These are phyloP conservation scores for Isabelozyma pseudorhagii DNA, from an alignment of 805 yeast genomes.

Conservation along the genomic window DNA sequence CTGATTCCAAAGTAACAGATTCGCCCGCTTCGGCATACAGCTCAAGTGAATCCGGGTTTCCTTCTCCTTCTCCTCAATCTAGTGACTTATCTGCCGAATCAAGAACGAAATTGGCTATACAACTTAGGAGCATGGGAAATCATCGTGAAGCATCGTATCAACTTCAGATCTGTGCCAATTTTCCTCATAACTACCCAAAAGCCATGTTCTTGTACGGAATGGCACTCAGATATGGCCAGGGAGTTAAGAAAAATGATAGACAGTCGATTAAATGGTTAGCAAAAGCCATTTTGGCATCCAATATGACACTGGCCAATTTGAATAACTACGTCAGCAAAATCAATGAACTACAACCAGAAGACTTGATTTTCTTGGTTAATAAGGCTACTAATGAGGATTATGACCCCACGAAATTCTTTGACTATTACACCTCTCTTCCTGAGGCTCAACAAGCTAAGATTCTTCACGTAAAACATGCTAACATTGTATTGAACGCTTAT, in stretches of 20 bases:
- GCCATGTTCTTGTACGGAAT: constrained; percentile 71
- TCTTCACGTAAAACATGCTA: constrained; percentile 31
- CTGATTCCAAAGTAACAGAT: constrained; percentile 4
- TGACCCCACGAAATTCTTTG: constrained; percentile 25
- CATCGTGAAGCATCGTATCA: constrained; percentile 68
- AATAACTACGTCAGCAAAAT: constrained; percentile 20
- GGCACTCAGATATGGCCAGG: constrained; percentile 67
- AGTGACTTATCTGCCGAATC: constrained; percentile 25
- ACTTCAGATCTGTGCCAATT: constrained; percentile 58
- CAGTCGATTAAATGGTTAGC: constrained; percentile 61
- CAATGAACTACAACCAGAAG: constrained; percentile 24
- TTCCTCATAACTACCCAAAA: constrained; percentile 50
- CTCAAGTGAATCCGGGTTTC: constrained; percentile 2
- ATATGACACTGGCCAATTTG: constrained; percentile 1
- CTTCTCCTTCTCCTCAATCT: constrained; percentile 1
- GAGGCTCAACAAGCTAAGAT: constrained; percentile 24
- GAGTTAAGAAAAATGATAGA: constrained; percentile 53
- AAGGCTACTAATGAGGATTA: constrained; percentile 13
- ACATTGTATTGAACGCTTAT: constrained; percentile 44
- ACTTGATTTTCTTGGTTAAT: constrained; percentile 21
- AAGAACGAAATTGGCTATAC: constrained; percentile 43
- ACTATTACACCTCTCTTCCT: constrained; percentile 19
- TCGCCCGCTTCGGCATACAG: not conserved
- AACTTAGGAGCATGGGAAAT: constrained; percentile 54
- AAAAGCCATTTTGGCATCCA: constrained; percentile 32